phyloP scores from a whole-genome alignment of 306 rosid genomes.

The Carpinus viminea region DNA sequence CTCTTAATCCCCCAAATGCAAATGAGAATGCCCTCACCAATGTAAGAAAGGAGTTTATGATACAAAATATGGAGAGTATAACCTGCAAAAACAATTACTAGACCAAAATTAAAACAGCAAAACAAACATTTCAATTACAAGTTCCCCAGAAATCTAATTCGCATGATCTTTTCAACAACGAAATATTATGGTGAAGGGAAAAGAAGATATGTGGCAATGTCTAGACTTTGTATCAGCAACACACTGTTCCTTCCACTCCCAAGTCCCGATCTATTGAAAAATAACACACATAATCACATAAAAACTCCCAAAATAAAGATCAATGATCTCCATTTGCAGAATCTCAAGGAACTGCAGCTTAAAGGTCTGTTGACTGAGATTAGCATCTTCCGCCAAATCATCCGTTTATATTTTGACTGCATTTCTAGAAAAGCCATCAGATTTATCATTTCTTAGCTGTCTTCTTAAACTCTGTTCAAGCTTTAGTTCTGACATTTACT shows the following conservation, averaged over 20 bases:
- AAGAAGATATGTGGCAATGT: neutral
- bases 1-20: conserved; percentile 91
- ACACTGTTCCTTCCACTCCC: neutral
- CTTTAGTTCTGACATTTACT: neutral
- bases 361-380: neutral
- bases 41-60: conserved; percentile 78
- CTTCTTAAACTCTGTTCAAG: neutral
- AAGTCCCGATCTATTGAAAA: neutral
- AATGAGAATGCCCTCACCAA: conserved; percentile 94
- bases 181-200: neutral
- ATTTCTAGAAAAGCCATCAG: neutral
- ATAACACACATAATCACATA: neutral
- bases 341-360: neutral
- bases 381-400: neutral
- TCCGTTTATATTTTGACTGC: neutral
- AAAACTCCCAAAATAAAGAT: neutral
- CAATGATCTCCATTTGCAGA: neutral
- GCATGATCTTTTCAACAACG: neutral
- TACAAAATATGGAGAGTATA: conserved; percentile 74
- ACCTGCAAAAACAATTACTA: conserved; percentile 52
- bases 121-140: neutral
- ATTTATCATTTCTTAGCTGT: neutral
- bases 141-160: too few relatives aligned
- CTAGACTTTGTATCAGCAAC: neutral
- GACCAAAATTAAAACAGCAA: conserved; percentile 23